A percentile compares a stretch with the other conserved stretches of the same genome.
Evolutionary conservation across 306 rosid species (phyloP).

Genomic region (Ammopiptanthus mongolicus): DNA sequence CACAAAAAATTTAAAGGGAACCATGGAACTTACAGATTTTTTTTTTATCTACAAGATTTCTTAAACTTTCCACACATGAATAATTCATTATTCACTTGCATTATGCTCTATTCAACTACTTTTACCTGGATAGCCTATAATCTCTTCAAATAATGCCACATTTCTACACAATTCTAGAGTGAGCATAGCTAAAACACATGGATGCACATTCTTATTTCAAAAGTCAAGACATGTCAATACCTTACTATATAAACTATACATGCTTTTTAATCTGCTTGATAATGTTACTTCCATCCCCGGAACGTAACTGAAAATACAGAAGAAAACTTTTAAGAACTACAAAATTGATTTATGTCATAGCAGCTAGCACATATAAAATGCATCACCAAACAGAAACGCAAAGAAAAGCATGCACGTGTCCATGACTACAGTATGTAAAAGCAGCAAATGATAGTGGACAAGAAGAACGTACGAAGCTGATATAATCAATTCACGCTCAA

Average conservation of each 20-base stretch:
- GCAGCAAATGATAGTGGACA: constrained; percentile 19
- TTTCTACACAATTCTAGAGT: not conserved
- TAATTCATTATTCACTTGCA: not conserved
- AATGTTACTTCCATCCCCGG: constrained; percentile 98
- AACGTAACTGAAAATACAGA: constrained; percentile 65
- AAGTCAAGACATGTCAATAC: constrained; percentile 38
- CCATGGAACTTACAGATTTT: not conserved
- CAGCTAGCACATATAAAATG: not conserved
- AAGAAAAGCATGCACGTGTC: constrained; percentile 5
- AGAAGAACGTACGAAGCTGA: constrained; percentile 82
- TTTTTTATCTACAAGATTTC: not conserved
- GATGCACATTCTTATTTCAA: constrained; percentile 2
- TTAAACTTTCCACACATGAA: not conserved
- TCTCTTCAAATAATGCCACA: constrained; percentile 14
- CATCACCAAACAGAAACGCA: not conserved
- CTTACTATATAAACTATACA: constrained; percentile 92
- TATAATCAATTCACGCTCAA: constrained; percentile 79
- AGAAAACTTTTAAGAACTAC: constrained; percentile 13
- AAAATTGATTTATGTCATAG: not conserved
- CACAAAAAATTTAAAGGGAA: not conserved
- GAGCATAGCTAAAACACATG: not conserved
- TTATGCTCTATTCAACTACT: not conserved
- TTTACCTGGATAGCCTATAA: constrained; percentile 1
- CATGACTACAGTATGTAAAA: constrained; percentile 23
- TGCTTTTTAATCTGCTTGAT: constrained; percentile 88